Percentiles rank a stretch among this genome's conserved stretches.
These are phyloP conservation scores for Penstemon eatonii DNA, from an alignment of 257 asterid species.

Conservation along the genomic window DNA sequence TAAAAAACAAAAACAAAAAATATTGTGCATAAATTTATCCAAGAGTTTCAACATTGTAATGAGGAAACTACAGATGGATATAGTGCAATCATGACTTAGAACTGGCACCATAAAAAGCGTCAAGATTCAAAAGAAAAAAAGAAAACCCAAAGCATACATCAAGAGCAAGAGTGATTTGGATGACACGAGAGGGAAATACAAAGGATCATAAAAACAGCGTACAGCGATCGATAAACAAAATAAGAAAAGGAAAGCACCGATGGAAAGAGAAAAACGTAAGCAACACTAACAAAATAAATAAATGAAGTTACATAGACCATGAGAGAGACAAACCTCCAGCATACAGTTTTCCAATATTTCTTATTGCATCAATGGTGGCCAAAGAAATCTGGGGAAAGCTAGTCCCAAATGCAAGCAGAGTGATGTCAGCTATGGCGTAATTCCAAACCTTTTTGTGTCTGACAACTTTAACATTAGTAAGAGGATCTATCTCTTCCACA, in stretches of 20 bases:
- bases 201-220: neutral
- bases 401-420: conserved; percentile 91
- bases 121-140: neutral
- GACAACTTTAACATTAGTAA: conserved; percentile 48
- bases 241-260: neutral
- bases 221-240: neutral
- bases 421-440: conserved; percentile 81
- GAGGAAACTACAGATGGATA: neutral
- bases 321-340: conserved; percentile 78
- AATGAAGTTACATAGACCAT: neutral
- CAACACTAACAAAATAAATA: no score
- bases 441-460: conserved; percentile 79
- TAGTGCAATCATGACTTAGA: neutral
- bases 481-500: conserved; percentile 62
- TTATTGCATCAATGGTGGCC: conserved; percentile 91
- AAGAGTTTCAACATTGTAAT: neutral
- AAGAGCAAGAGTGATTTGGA: conserved; percentile 1
- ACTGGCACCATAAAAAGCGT: neutral
- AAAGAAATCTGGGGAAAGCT: conserved; percentile 97
- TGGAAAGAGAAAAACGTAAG: no score
- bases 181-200: neutral
- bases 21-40: neutral
- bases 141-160: neutral
- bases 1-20: neutral
- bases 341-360: conserved; percentile 65